Base-by-base conservation (phyloP, 768 basidiomycete genomes). In the Nidula microcarpa region DNA sequence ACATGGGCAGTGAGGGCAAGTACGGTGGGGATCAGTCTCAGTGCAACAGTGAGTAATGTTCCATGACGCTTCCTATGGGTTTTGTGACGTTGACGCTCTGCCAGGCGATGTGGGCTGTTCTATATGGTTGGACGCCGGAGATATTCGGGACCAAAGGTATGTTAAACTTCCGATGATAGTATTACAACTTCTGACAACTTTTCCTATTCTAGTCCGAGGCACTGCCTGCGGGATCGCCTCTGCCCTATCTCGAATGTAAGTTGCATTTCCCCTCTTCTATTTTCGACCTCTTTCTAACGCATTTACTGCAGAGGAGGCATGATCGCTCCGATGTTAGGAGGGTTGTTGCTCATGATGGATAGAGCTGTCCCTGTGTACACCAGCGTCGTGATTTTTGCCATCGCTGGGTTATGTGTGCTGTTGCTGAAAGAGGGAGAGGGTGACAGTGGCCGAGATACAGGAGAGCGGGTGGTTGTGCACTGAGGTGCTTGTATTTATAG, bases 71-170 rank as follows among this genome's bases (percentile, higher is more conserved):
- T 14, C 8, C 43, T 49, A 2, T 49, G 5, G 43, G 23, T 7
- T 32, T 45, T 36, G 43, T 18, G 43, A 33, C 14, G 33, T 30
- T 3, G 47, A 47, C 17, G 11, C 41, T 51, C 52, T 1, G 33
- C 37, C 57, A 88, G 86, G 77, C 86, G 2, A 91, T 91, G 91
- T 92, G 87, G 80, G 89, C 91, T 9, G 86, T 93, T n/a, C 60
- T 92, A 49, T 92, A 92, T 59, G 89, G 90, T 3, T 91, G 90
- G 87, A 93, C 92, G 0, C 92, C 92, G 3, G 89, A 91, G 67
- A 87, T 92, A 11, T 94, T 95, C 62, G 84, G 80, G 0, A 91
- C 91, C 0, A 84, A 84, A 73, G 80, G 86, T 86, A 59, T 37
- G 68, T 57, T 47, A n/a, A 43, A 13, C 13, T 49, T n/a, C 6